Evolutionary conservation across 345 rosid genomes (phyloP), one percentile per base, ranked within the genome.

Genomic region (Lenwebbia sp.): DNA sequence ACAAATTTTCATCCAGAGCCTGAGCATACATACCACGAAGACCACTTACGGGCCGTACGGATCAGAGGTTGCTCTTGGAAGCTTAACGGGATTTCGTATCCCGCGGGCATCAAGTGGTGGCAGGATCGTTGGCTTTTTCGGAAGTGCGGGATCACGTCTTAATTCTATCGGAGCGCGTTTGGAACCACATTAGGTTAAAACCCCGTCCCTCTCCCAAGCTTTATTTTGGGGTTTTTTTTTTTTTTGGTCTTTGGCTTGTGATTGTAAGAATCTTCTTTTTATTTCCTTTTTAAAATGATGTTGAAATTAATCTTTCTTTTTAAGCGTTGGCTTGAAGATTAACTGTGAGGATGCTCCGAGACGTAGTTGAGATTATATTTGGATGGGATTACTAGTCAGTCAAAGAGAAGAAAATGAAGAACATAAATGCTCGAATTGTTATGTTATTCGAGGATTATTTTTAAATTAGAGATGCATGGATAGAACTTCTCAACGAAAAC

Each of bases 401-500:
- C 62, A 23, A 57, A 26, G 62, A 4, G 11, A 57, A 12, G 62
- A 57, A 57, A 10, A 57, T 26, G 60, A 56, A 56, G 14, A 56
- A 56, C 9, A 25, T 11, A 9, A 55, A 22, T 23, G n/a, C n/a
- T 9, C 23, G 7, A 22, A 55, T 55, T n/a, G n/a, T n/a, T n/a
- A n/a, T 8, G 58, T 57, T 26, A 12, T 0, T 6, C 1, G 0
- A 26, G 3, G 26, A 12, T 33, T 0, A 3, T 12, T 14, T 26
- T 26, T 58, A 6, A 57, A 26, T 11, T 12, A 26, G 65, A 57
- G 7, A 57, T 2, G 3, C 74, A 2, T 56, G 60, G 12, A 56
- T 23, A 56, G 6, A 56, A 25, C 60, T 56, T 56, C 60, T 25
- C 28, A 1, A 56, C n/a, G 13, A 56, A 2, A 56, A 0, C 5